These are phyloP conservation scores for Warburgia ugandensis DNA, from an alignment of 164 flowering plant species.

Conservation along the genomic window DNA sequence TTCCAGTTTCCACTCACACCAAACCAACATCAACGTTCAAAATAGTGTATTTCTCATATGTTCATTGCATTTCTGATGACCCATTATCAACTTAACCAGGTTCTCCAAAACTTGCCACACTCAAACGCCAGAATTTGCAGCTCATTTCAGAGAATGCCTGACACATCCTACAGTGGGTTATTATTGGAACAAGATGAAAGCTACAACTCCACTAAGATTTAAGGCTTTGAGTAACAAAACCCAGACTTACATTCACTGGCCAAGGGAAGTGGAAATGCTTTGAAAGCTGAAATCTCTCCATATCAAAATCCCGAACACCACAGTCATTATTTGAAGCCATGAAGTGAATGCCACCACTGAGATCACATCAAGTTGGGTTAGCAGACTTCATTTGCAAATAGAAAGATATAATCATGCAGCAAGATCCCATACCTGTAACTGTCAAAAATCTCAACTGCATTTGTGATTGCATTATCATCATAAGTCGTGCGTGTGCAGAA, in stretches of 20 bases:
- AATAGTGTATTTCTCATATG: too few relatives aligned
- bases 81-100: too few relatives aligned
- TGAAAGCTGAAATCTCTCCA: constrained; percentile 69
- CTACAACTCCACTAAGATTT: too few relatives aligned
- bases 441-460: constrained; percentile 84
- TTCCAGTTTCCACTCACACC: too few relatives aligned
- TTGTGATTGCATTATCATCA: constrained; percentile 93
- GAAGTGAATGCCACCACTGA: constrained; percentile 73
- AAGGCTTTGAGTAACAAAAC: too few relatives aligned
- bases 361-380: constrained; percentile 4
- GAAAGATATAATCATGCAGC: background rate
- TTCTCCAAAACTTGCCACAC: too few relatives aligned
- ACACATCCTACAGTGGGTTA: too few relatives aligned
- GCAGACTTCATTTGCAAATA: background rate
- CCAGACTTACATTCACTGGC: constrained; percentile 79
- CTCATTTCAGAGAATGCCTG: too few relatives aligned
- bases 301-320: constrained; percentile 74
- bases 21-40: too few relatives aligned
- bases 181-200: too few relatives aligned
- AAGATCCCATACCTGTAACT: constrained; percentile 41
- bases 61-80: too few relatives aligned
- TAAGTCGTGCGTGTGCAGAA: constrained; percentile 85
- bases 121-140: too few relatives aligned
- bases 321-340: constrained; percentile 82
- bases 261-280: constrained; percentile 65